A percentile compares a stretch with the other conserved stretches of the same genome.
These are phyloP conservation scores for Amphibolis antarctica DNA, from an alignment of 106 monocot genomes.

Conservation along the genomic window DNA sequence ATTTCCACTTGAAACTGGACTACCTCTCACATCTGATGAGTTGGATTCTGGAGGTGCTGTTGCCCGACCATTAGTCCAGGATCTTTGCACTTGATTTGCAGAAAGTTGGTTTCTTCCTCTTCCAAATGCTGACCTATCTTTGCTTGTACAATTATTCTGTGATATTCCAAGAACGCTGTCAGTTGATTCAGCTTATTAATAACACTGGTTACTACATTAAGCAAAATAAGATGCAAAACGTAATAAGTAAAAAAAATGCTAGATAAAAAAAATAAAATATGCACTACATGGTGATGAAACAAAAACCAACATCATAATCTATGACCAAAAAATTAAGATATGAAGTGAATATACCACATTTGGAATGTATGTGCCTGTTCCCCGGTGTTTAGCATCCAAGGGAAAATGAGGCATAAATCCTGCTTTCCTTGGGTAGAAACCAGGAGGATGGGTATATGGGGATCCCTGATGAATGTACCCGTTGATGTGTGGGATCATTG, in stretches of 20 bases:
- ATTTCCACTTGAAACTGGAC: slow-evolving; percentile 13
- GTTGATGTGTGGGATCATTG: slow-evolving; percentile 21
- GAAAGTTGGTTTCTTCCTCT: slow-evolving; percentile 22
- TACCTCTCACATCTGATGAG: slow-evolving; percentile 12
- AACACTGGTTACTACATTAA: not conserved
- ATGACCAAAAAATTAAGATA: not conserved
- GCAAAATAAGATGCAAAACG: not conserved
- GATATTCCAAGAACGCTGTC: slow-evolving; percentile 3
- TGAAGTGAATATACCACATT: slow-evolving; percentile 35
- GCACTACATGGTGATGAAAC: not conserved
- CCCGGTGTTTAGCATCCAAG: slow-evolving; percentile 36
- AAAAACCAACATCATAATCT: not conserved
- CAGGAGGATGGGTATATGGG: slow-evolving; percentile 21
- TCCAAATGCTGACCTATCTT: slow-evolving; percentile 24
- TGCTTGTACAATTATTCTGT: slow-evolving; percentile 32
- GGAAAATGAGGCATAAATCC: slow-evolving; percentile 22
- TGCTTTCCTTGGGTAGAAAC: slow-evolving; percentile 13
- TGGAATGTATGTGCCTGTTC: slow-evolving; percentile 74
- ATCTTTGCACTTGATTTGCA: slow-evolving; percentile 13
- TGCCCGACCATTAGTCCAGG: slow-evolving; percentile 13
- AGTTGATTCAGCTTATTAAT: not conserved
- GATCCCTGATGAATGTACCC: slow-evolving; percentile 26
- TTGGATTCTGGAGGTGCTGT: slow-evolving; percentile 6
- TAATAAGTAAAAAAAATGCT: not conserved
- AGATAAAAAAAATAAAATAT: not conserved